Base-by-base conservation (phyloP, 1,284 basidiomycete species). In the Cerioporus squamosus region DNA sequence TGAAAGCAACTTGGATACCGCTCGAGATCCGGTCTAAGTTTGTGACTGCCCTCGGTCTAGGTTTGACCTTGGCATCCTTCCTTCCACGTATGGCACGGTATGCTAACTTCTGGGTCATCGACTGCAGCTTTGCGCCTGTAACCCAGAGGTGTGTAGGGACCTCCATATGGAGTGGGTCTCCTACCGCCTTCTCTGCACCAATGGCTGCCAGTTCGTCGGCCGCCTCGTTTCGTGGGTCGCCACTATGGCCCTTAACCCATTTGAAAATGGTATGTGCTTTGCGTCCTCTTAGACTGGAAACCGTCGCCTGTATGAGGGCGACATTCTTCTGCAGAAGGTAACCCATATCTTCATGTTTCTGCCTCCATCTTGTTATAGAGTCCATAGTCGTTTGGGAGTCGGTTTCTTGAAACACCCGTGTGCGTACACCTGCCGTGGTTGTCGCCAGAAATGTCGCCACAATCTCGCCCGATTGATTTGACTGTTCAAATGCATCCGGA, bases 201-300 rank as follows among this genome's bases (percentile, higher is more conserved):
- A 68, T 73, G 39, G 53, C 51, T 0, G 71, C 74, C 0, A 68
- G 53, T 0, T 9, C 1, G 46, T 74, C 68, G 0, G 73, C 70
- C 7, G 33, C 52, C 29, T 74, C 68, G 18, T 74, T 71, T 10
- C 67, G 61, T 9, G 18, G 43, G 20, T 46, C 53, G 0, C 67
- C 67, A 0, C 33, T 10, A 40, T 75, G 73, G 0, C 70, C 69
- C 59, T 74, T 74, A 0, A 73, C 68, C 69, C 70, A 72, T 23
- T 55, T 38, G 29, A 75, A 61, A 7, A 22, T 23, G 0, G 68
- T 74, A 5, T 43, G 23, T 0, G 66, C 69, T 5, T 60, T 51
- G 3, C 68, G 23, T 3, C 10, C 6, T n/a, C n/a, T 44, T 1
- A 73, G 58, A 0, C 9, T 24, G 1, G 53, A 46, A 1, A 53